These are phyloP conservation scores for Kingdonia uniflora DNA, from an alignment of 164 flowering plant species.

Conservation along the genomic window DNA sequence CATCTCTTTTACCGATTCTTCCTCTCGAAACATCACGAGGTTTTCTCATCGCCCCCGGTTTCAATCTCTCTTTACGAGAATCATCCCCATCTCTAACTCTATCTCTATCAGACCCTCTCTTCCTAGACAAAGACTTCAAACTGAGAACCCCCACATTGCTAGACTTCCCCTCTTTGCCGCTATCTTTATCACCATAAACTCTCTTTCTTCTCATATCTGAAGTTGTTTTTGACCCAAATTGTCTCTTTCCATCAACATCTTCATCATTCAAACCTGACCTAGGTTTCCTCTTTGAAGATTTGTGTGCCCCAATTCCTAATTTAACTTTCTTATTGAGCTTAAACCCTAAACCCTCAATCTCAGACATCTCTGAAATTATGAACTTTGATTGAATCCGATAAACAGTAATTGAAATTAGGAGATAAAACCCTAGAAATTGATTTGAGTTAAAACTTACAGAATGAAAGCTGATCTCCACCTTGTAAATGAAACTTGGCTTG, in stretches of 20 bases:
- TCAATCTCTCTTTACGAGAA: background rate
- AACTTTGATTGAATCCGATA: too few species aligned
- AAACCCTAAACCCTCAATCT: too few species aligned
- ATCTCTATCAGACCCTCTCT: slow-evolving; percentile 2
- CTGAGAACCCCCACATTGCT: background rate
- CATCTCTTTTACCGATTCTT: slow-evolving; percentile 5
- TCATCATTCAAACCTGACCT: slow-evolving; percentile 1
- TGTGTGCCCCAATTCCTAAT: background rate
- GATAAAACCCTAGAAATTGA: too few species aligned
- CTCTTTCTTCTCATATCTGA: slow-evolving; percentile 28
- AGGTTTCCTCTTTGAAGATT: slow-evolving; percentile 1
- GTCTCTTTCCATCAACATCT: slow-evolving; percentile 1
- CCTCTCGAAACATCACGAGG: slow-evolving; percentile 2
- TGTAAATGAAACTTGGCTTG: too few species aligned
- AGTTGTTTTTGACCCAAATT: background rate
- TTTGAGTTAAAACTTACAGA: too few species aligned
- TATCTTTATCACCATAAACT: slow-evolving; percentile 14
- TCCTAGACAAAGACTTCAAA: slow-evolving; percentile 4
- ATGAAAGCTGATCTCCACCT: too few species aligned
- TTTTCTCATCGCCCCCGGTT: background rate
- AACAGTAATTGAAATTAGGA: too few species aligned
- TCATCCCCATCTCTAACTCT: slow-evolving; percentile 5
- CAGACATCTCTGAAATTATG: too few species aligned
- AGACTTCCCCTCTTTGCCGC: slow-evolving; percentile 5
- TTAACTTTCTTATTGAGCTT: too few species aligned